Base-by-base conservation (phyloP, 2,329 filamentous ascomycete species). In the Metarhizium anisopliae region DNA sequence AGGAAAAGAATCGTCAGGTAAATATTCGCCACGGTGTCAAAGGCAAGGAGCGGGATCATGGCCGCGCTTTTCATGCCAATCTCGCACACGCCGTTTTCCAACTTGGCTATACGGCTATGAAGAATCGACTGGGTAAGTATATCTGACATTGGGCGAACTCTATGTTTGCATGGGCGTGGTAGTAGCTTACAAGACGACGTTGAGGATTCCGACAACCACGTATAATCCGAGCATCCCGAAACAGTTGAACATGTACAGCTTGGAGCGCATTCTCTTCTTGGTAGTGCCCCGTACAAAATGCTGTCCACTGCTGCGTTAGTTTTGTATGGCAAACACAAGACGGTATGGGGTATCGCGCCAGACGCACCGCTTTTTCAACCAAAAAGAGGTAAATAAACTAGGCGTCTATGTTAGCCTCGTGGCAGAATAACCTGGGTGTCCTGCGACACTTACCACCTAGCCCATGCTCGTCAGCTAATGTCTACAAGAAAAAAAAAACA, bases 1-100 rank as follows among this genome's bases (percentile, higher is more conserved):
- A 87, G 68, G 64, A 87, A 86, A 16, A 86, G 70, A 4, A 78
- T 71, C 1, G 82, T 86, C 1, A 86, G 71, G 60, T 85, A 86
- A 20, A 84, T 76, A 61, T 86, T 86, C 55, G 84, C 77, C 2
- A 83, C 60, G 14, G 82, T 70, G 59, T 86, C 83, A 59, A 85
- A 84, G 0, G 72, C 70, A 49, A 87, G 82, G 13, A 87, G 73
- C 0, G 83, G 81, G 32, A 85, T 76, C 73, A 86, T 80, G 4
- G 80, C 78, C 3, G 75, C 67, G 52, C 72, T 77, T 61, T 79
- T 68, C 77, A 86, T 82, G 18, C 84, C 84, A 55, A 86, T 85
- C 55, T 82, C 76, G 61, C 84, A 87, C 49, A 77, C 67, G 2
- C 78, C 79, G 13, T 80, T 64, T 2, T 80, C 71, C 54, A 84